Evolutionary conservation across 768 basidiomycete species (phyloP), one percentile per base, ranked within the genome.

Genomic region (Naganishia onofrii): DNA sequence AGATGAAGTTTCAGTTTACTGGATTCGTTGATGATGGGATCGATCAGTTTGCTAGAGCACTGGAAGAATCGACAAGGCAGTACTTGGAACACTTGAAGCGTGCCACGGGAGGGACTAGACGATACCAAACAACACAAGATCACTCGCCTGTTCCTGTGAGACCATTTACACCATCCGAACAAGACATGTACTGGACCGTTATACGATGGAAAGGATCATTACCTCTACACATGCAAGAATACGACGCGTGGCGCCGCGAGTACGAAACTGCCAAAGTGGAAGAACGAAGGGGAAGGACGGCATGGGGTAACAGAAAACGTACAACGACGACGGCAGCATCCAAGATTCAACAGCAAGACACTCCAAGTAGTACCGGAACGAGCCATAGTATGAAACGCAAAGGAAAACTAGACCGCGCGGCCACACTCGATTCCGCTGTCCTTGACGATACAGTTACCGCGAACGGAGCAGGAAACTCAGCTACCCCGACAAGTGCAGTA

Each of bases 121-220:
- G 29, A 32, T 7, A 32, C 38, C 57, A 3, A 23, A 51, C 48
- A n/a, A n/a, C 48, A n/a, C 1, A 17, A 21, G n/a, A 26, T n/a
- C 21, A n/a, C 23, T 15, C 31, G 21, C 36, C 56, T 8, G 56
- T 15, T 2, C 56, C 31, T 4, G 56, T 32, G 29, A 34, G 6
- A 63, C 58, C 58, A 46, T 66, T 66, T 19, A 63, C 38, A 23
- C n/a, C 10, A 9, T 38, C 36, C 6, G 42, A 63, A 63, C 60
- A 44, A 17, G 48, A 51, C 1, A 52, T 48, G 19, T 51, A 32
- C 48, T 15, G 31, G 32, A 21, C 13, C 7, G 46, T 69, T 44
- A 36, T 60, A 28, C 21, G 23, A 6, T 51, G 46, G 53, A 60
- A 69, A 60, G 19, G 13, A 15, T 26, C 36, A 0, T 29, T 60